Evolutionary conservation across 495 filamentous ascomycete species (phyloP).

Genomic region (Xylaria palmicola): DNA sequence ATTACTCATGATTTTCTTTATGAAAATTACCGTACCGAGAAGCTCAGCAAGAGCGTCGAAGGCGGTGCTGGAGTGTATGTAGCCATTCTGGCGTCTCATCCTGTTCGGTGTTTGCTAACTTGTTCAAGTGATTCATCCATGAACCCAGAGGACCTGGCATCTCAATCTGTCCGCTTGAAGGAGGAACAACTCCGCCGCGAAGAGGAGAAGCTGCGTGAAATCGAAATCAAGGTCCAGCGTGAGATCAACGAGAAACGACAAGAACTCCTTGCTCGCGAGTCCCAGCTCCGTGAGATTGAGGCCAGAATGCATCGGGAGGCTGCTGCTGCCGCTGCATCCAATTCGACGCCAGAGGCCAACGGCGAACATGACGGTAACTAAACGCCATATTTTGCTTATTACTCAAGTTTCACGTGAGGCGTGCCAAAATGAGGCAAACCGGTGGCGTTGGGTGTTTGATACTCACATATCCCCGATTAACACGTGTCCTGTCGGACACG

Average conservation of each 20-base stretch:
- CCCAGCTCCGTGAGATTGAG: conserved; percentile 92
- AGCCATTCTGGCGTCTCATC: not conserved
- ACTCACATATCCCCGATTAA: conserved; percentile 26
- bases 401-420: conserved; percentile 24
- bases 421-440: conserved; percentile 23
- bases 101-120: conserved; percentile 32
- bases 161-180: conserved; percentile 96
- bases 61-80: conserved; percentile 84
- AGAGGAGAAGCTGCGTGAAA: conserved; percentile 99
- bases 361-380: conserved; percentile 47
- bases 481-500: conserved; percentile 20
- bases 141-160: conserved; percentile 96
- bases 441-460: conserved; percentile 36
- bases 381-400: conserved; percentile 17
- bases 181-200: conserved; percentile 98
- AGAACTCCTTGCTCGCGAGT: conserved; percentile 95
- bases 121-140: conserved; percentile 71
- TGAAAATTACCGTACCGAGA: conserved; percentile 99
- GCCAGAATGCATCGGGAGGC: conserved; percentile 59
- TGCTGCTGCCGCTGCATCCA: conserved; percentile 34
- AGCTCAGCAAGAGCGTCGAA: conserved; percentile 98
- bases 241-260: conserved; percentile 99
- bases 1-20: conserved; percentile 99
- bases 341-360: conserved; percentile 43
- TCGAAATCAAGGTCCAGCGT: conserved; percentile 97